These are phyloP conservation scores for Endogone sp. DNA, from an alignment of 192 early-diverging fungal genomes.

Conservation along the genomic window DNA sequence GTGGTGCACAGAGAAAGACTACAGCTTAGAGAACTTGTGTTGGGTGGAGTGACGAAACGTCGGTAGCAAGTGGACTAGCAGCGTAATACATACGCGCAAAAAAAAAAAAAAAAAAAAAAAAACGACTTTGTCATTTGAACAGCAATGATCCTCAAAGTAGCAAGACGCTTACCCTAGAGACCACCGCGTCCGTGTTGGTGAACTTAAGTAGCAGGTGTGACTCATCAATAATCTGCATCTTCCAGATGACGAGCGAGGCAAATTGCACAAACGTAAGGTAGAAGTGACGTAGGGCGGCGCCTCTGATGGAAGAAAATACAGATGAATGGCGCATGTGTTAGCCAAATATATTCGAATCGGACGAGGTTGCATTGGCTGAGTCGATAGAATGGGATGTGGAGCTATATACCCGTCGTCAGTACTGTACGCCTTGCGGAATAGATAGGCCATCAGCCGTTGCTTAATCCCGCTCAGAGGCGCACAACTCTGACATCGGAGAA, in stretches of 20 bases:
- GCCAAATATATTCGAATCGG: too few species aligned
- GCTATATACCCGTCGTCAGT: conserved; percentile 35
- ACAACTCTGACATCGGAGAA: too few species aligned
- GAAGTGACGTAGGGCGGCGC: conserved; percentile 52
- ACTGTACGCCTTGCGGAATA: conserved; percentile 52
- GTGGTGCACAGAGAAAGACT: conserved; percentile 7
- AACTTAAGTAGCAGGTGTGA: conserved; percentile 64
- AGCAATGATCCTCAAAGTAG: too few species aligned
- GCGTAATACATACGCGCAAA: too few species aligned
- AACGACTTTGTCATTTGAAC: too few species aligned
- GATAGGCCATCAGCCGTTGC: conserved; percentile 61
- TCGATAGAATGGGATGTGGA: neutral
- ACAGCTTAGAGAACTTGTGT: conserved; percentile 10
- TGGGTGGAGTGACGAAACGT: too few species aligned
- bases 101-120: too few species aligned
- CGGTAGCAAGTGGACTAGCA: neutral
- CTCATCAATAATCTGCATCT: conserved; percentile 63
- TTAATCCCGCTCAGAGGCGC: conserved; percentile 56
- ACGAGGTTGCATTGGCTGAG: too few species aligned
- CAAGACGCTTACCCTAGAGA: neutral
- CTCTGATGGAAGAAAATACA: conserved; percentile 16
- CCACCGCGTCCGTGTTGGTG: conserved; percentile 42
- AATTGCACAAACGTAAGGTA: conserved; percentile 60
- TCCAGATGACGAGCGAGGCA: conserved; percentile 59
- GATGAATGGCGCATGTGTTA: too few species aligned